phyloP scores from a whole-genome alignment of 768 basidiomycete genomes.

The Leccinum incarnatum region DNA sequence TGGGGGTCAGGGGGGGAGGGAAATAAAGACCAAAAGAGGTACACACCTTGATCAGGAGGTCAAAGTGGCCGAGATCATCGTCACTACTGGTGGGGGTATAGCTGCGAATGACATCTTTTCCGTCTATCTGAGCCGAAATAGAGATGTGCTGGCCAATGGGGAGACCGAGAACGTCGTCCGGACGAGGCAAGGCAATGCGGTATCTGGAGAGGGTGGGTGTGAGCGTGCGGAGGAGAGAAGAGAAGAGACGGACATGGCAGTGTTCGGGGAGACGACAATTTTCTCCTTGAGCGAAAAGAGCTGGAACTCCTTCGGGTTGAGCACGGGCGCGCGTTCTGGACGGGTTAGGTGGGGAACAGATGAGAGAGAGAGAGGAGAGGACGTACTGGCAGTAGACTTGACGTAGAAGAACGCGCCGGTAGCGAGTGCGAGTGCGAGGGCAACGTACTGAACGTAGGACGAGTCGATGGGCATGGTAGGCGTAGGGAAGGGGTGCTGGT shows the following conservation, averaged over 20 bases:
- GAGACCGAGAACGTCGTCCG: conserved; percentile 80
- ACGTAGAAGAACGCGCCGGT: conserved; percentile 50
- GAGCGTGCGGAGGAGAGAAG: neutral
- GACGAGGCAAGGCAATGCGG: conserved; percentile 80
- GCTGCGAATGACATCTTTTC: conserved; percentile 85
- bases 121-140: conserved; percentile 84
- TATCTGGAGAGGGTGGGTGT: conserved; percentile 52
- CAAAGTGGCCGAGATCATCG: conserved; percentile 90
- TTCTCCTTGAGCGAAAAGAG: conserved; percentile 81
- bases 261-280: conserved; percentile 87
- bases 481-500: conserved; percentile 12
- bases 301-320: conserved; percentile 77
- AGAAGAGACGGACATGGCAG: conserved; percentile 69
- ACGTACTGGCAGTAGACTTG: conserved; percentile 48
- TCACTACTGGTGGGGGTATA: conserved; percentile 97
- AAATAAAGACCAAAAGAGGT: neutral
- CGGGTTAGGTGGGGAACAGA: neutral
- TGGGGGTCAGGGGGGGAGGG: neutral
- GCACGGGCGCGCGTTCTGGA: conserved; percentile 63
- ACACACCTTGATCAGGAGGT: conserved; percentile 91
- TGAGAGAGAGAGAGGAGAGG: conserved; percentile 10
- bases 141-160: conserved; percentile 97
- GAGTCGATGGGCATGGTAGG: conserved; percentile 16
- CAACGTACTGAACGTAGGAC: conserved; percentile 42
- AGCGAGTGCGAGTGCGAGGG: conserved; percentile 51